Evolutionary conservation across 768 basidiomycete genomes (phyloP), one percentile per base, ranked within the genome.

Genomic region (Cyclocybe cylindracea): DNA sequence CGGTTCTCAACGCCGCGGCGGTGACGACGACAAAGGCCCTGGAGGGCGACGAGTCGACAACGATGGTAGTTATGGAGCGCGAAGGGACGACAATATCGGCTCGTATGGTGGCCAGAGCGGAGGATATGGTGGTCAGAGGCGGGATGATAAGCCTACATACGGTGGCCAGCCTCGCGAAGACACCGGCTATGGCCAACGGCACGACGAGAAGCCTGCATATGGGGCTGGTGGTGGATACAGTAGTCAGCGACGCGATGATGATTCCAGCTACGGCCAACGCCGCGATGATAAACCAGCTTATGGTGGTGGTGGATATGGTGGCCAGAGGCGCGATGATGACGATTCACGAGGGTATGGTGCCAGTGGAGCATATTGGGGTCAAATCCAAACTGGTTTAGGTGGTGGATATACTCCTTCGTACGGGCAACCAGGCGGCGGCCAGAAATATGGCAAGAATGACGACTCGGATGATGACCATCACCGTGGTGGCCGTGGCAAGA

Each of bases 1-100:
- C 39, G 58, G 49, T 7, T 37, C 51, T 35, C 53, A 54, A 8
- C 47, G 51, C 13, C 58, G 45, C 10, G 46, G 54, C 46, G 54
- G 54, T 14, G 50, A 52, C 37, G 47, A 48, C 9, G 7, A 48
- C 34, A 16, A 16, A 16, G 16, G 16, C 16, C 16, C 16, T 16
- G 16, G 16, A 16, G 16, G 16, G 16, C 16, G 16, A 16, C 16
- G 16, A 16, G 16, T 16, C 16, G 16, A 16, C 16, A 16, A 16
- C 16, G 16, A 16, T 16, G 16, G 16, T 16, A 16, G 16, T 16
- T 16, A 16, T 16, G 16, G 16, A 16, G 16, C 16, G 16, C 16
- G 11, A 16, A 38, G 37, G 37, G 16, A 24, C 24, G 24, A 24
- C 24, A 24, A 24, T 24, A 24, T 5, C 24, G 24, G 24, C 24